Evolutionary conservation across 1,284 basidiomycete genomes (phyloP).

Genomic region (Pseudozyma thailandica): DNA sequence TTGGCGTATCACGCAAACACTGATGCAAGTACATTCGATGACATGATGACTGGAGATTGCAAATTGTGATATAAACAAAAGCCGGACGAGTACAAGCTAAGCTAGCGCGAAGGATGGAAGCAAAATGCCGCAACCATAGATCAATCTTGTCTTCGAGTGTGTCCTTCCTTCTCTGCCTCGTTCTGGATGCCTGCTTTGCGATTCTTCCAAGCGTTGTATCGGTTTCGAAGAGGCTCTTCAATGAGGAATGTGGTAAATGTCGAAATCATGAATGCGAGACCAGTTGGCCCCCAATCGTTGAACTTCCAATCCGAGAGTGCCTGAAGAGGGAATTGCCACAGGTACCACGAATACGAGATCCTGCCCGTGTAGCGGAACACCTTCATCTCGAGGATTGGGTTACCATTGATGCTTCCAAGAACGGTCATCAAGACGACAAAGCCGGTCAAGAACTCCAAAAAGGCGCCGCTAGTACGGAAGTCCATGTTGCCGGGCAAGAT

Average conservation of each 20-base stretch:
- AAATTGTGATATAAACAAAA: too few species aligned
- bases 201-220: conserved; percentile 32
- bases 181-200: conserved; percentile 6
- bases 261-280: conserved; percentile 29
- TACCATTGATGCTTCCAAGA: conserved; percentile 33
- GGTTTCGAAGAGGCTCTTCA: conserved; percentile 39
- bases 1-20: too few species aligned
- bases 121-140: neutral
- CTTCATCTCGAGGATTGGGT: conserved; percentile 34
- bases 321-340: conserved; percentile 43
- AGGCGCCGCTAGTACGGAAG: conserved; percentile 28
- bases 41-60: too few species aligned
- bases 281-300: conserved; percentile 27
- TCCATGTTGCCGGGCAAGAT: conserved; percentile 11
- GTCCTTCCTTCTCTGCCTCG: conserved; percentile 24
- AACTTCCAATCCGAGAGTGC: conserved; percentile 22
- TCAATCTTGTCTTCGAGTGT: conserved; percentile 24
- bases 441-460: conserved; percentile 28
- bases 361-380: conserved; percentile 33
- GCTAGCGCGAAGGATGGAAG: too few species aligned
- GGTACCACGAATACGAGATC: conserved; percentile 40
- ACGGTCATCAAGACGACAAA: conserved; percentile 17
- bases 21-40: too few species aligned
- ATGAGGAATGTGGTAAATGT: conserved; percentile 38
- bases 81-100: too few species aligned